Percentiles rank a stretch among this genome's conserved stretches.
phyloP scores from a whole-genome alignment of 2,329 filamentous ascomycete genomes.

The Endoconidiophora laricicola region DNA sequence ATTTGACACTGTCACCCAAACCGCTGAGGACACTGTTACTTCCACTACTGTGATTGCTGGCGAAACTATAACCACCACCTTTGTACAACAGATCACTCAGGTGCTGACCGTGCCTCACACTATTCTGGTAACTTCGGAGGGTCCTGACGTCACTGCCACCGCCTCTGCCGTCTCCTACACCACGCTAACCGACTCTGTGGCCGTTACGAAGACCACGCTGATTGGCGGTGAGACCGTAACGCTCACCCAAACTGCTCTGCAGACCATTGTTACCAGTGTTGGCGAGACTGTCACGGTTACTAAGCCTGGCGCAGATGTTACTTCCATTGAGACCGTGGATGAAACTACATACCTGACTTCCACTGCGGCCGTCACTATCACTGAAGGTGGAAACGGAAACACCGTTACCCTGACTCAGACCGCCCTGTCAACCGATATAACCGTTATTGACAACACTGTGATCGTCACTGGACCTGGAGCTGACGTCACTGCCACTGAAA shows the following conservation, averaged over 20 bases:
- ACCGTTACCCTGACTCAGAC: neutral
- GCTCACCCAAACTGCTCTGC: neutral
- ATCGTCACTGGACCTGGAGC: neutral
- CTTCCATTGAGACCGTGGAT: neutral
- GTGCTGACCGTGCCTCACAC: slow-evolving; percentile 2
- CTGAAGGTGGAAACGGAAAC: neutral
- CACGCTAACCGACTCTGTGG: neutral
- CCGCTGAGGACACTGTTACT: neutral
- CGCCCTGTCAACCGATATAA: neutral
- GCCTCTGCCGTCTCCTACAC: neutral
- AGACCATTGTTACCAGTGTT: slow-evolving; percentile 3
- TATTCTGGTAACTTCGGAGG: neutral
- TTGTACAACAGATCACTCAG: neutral
- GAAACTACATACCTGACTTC: neutral
- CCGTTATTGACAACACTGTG: neutral
- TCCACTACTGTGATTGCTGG: slow-evolving; percentile 5
- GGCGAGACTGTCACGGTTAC: neutral
- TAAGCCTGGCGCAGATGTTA: neutral
- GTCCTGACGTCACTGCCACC: slow-evolving; percentile 1
- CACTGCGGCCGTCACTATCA: neutral
- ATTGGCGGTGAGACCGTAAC: slow-evolving; percentile 3
- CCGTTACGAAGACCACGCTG: slow-evolving; percentile 2
- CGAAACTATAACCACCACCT: slow-evolving; percentile 7
- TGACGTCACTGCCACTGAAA: neutral
- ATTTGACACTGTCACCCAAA: neutral